Evolutionary conservation across 345 rosid species (phyloP), one percentile per base, ranked within the genome.

Genomic region (Salix udensis): DNA sequence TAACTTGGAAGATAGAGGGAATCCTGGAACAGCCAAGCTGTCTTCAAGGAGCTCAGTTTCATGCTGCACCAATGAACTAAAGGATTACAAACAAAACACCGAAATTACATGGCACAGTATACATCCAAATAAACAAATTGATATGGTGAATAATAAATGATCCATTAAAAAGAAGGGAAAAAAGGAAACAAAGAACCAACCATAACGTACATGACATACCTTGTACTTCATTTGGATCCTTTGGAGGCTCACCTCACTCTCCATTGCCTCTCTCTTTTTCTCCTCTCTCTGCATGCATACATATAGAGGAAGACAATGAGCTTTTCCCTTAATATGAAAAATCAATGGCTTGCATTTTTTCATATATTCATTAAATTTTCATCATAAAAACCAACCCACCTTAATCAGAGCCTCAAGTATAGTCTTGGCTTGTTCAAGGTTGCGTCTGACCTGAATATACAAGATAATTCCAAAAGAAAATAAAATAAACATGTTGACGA

Each of bases 371-470:
- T 34, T 23, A 23, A 79, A 78, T 4, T 61, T 50, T 42, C 26
- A 16, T 6, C 12, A 76, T 77, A 50, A 50, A 78, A 74, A 65
- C 36, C 36, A 34, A 69, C 79, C 68, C 82, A 90, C 99, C 99
- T 91, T 96, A 79, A 94, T 92, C 80, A 96, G 86, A 39, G 97
- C 90, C 82, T 90, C 97, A 53, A 96, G 88, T 68, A 96, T 88
- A 76, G 88, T 86, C 86, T 96, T 91, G 62, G 99, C 97, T 84
- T 96, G 99, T 70, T 90, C 98, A 65, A 96, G 94, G 83, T 94
- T 96, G 86, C 98, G 98, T 80, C 99, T 87, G 82, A 96, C 97
- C 99, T 96, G 89, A 82, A 75, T 80, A 74, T 60, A 65, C 73
- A 71, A 23, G 69, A 74, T 65, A 71, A 72, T 68, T 37, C 68